A percentile compares a stretch with the other conserved stretches of the same genome.
Conservation (phyloP, 2,329 filamentous ascomycete species). For the Botrytis aclada region DNA sequence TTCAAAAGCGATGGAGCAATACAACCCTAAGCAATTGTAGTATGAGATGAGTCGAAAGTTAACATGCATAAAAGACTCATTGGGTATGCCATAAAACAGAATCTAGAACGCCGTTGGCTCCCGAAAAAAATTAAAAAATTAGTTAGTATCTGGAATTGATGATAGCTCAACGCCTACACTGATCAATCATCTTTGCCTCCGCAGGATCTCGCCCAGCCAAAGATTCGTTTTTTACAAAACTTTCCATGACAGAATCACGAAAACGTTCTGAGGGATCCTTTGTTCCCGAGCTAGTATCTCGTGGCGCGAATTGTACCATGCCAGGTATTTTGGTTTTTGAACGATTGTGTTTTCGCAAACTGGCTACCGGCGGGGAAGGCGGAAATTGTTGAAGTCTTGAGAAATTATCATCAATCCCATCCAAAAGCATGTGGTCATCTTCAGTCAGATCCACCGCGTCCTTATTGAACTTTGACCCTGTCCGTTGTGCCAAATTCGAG, state of each 20-base stretch:
- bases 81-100: constrained; percentile 6
- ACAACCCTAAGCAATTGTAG: background rate
- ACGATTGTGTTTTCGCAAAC: background rate
- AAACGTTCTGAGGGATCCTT: background rate
- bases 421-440: constrained; percentile 14
- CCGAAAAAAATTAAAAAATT: background rate
- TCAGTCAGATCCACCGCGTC: constrained; percentile 12
- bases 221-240: background rate
- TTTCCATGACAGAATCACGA: background rate
- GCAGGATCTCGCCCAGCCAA: constrained; percentile 3
- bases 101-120: background rate
- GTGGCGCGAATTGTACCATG: background rate
- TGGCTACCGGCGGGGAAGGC: background rate
- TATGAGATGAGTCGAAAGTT: background rate
- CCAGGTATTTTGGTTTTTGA: background rate
- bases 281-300: background rate
- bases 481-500: background rate
- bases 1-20: background rate
- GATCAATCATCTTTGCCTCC: background rate
- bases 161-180: background rate
- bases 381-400: background rate
- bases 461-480: background rate
- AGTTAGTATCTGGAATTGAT: background rate
- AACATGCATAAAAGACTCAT: constrained; percentile 2
- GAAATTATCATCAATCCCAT: background rate